Base-by-base conservation (phyloP, 2,329 filamentous ascomycete species). In the Bipolaris bicolor region DNA sequence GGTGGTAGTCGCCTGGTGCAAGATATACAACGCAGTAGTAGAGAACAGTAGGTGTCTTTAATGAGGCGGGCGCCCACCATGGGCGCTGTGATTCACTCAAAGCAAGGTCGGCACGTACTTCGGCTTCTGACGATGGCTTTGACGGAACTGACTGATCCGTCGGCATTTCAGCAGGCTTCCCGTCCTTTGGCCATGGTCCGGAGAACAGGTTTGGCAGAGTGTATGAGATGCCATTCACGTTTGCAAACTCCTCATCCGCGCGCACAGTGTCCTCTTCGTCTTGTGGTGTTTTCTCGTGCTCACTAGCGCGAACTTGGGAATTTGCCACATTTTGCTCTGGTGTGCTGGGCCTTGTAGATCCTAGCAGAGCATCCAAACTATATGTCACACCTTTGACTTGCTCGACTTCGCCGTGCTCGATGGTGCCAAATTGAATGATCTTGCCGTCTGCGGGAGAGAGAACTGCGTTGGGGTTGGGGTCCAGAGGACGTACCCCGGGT, bases 361-460 rank as follows among this genome's bases (percentile, higher is more conserved):
- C 95, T 1, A 99, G 84, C 1, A 99, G 84, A 7, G 95, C 93
- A 74, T 99, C 95, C 52, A 99, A 85, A 65, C 89, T 96, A 78
- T 99, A 99, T 0, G 95, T 99, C 84, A 99, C 95, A 58, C 95
- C 95, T 79, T 99, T 99, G 63, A 99, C 94, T 79, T 99, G 95
- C 76, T 99, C 95, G 41, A 99, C 96, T 71, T 97, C 92, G 46
- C 94, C 93, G 69, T 93, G 88, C 70, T 96, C 90, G 55, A 99
- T 97, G 67, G 88, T 88, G 10, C 95, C 95, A 67, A 92, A 97
- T 69, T 98, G 94, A 24, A 99, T 85, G 44, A 99, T 85, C 62
- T 90, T 90, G 45, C 95, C 95, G 75, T 99, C 95, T 5, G 95
- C 87, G 1, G 95, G 96, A 0, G 92, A 95, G 7, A 98, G 80